phyloP scores from a whole-genome alignment of 2,329 filamentous ascomycete genomes.

The Sclerotinia glacialis region DNA sequence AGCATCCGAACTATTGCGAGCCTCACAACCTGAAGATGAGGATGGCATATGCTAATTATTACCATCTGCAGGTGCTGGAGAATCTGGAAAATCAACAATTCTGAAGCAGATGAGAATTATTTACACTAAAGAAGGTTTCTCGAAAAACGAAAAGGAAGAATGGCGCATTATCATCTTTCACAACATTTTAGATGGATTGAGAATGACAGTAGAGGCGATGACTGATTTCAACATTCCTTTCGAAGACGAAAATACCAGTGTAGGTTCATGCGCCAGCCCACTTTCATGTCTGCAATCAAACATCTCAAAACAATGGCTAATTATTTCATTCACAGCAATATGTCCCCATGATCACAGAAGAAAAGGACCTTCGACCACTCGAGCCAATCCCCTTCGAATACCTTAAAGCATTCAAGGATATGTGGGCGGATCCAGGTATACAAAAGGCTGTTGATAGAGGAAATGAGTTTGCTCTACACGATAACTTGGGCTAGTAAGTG shows the following conservation, averaged over 20 bases:
- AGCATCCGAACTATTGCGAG: background rate
- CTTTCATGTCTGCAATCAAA: background rate
- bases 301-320: conserved; percentile 2
- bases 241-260: conserved; percentile 74
- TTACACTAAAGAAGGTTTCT: conserved; percentile 81
- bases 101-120: conserved; percentile 99
- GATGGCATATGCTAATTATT: conserved; percentile 26
- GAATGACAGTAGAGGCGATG: conserved; percentile 89
- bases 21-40: background rate
- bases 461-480: conserved; percentile 94
- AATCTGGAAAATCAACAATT: conserved; percentile 94
- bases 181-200: conserved; percentile 90
- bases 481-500: conserved; percentile 88
- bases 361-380: conserved; percentile 78
- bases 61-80: conserved; percentile 72
- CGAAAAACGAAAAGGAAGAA: conserved; percentile 82
- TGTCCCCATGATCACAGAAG: conserved; percentile 72
- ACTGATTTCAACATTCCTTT: conserved; percentile 77
- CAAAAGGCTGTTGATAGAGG: conserved; percentile 86
- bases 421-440: conserved; percentile 83
- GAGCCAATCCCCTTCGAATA: conserved; percentile 78
- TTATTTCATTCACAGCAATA: conserved; percentile 57
- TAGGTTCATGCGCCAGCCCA: conserved; percentile 44
- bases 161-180: conserved; percentile 95
- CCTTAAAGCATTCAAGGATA: conserved; percentile 73